phyloP scores from a whole-genome alignment of 2,329 filamentous ascomycete species.

The Pestalotiopsis sp. region DNA sequence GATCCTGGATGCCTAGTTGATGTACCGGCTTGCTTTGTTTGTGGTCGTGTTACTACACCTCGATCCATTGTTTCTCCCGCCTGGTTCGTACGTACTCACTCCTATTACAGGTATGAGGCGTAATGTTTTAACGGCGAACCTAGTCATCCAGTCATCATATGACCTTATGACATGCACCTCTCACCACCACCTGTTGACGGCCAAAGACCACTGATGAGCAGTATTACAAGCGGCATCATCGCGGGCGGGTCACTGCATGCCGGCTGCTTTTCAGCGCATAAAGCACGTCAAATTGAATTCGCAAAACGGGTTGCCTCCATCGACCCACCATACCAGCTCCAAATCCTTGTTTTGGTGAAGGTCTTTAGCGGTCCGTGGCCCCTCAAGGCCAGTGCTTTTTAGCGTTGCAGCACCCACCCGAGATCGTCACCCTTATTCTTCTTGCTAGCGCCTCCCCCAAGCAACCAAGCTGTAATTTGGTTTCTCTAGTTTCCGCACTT shows the following conservation, averaged over 20 bases:
- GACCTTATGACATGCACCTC: neutral
- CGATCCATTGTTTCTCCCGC: too few species aligned
- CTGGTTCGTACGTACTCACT: neutral
- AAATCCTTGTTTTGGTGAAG: neutral
- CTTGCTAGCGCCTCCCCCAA: neutral
- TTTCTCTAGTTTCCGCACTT: conserved; percentile 11
- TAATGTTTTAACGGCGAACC: neutral
- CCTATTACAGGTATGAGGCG: neutral
- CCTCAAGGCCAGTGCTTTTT: neutral
- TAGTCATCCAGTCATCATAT: neutral
- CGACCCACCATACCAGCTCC: neutral
- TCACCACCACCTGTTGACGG: neutral
- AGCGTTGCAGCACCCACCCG: neutral
- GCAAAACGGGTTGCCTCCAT: neutral
- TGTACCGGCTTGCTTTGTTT: neutral
- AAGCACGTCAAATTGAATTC: neutral
- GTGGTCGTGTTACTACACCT: too few species aligned
- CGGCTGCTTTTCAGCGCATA: neutral
- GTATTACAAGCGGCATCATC: neutral
- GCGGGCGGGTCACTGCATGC: neutral
- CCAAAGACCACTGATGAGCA: neutral
- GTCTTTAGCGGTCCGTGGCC: conserved; percentile 2
- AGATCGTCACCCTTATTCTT: conserved; percentile 4
- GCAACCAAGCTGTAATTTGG: neutral
- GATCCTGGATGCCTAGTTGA: neutral